Evolutionary conservation across 2,329 filamentous ascomycete species (phyloP).

Genomic region (Stemphylium vesicarium): DNA sequence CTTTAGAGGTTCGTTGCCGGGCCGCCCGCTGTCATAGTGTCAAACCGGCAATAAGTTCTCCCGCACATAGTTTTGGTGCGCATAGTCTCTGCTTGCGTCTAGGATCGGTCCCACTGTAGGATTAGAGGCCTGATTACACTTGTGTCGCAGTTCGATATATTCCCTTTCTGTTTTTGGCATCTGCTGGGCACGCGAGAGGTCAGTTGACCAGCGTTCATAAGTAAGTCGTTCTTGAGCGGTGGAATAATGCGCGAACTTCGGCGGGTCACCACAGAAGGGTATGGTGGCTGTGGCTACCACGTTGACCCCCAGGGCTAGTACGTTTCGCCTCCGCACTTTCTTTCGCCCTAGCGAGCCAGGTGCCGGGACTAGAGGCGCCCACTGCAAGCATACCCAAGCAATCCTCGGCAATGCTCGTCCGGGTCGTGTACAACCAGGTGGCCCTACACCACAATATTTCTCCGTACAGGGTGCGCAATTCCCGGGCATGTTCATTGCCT

Average conservation of each 20-base stretch:
- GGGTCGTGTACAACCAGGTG: not conserved
- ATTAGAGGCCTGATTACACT: not conserved
- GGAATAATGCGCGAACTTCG: slow-evolving; percentile 65
- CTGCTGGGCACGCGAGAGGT: not conserved
- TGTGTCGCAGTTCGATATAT: not conserved
- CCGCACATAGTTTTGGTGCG: too few relatives aligned
- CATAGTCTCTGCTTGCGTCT: not conserved
- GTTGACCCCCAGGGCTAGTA: not conserved
- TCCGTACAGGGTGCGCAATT: too few relatives aligned
- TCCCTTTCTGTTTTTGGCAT: not conserved
- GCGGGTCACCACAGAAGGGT: slow-evolving; percentile 1
- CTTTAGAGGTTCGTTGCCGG: not conserved
- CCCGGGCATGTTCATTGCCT: too few relatives aligned
- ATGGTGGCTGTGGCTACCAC: not conserved
- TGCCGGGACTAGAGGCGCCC: slow-evolving; percentile 1
- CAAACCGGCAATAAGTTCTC: not conserved
- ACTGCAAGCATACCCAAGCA: slow-evolving; percentile 1
- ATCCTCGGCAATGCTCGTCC: slow-evolving; percentile 3
- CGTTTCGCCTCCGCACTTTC: slow-evolving; percentile 5
- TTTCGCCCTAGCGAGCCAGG: not conserved
- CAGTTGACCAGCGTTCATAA: slow-evolving; percentile 98
- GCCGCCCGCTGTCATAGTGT: not conserved
- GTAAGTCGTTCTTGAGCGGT: slow-evolving; percentile 98
- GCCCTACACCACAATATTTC: too few relatives aligned
- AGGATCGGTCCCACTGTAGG: too few relatives aligned